These are phyloP conservation scores for Trametes villosa DNA, from an alignment of 768 basidiomycete species.

Conservation along the genomic window DNA sequence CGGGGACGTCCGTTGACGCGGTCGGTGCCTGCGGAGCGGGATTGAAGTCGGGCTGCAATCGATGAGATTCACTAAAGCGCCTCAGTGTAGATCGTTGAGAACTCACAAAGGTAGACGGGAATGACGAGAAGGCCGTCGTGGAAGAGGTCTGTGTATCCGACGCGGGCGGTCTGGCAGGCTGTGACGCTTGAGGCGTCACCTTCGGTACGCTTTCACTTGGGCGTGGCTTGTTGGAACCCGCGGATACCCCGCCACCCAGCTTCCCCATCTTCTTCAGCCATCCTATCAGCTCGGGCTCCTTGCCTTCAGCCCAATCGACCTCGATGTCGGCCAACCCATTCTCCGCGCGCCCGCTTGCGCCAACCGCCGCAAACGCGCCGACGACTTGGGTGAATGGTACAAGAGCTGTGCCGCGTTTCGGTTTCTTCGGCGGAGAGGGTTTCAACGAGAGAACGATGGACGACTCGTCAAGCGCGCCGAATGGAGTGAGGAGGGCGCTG, in stretches of 20 bases:
- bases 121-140: constrained; percentile 59
- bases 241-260: constrained; percentile 9
- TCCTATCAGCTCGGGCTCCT: constrained; percentile 71
- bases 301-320: constrained; percentile 72
- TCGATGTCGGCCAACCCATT: constrained; percentile 65
- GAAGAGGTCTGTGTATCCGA: constrained; percentile 22
- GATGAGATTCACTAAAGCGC: background rate
- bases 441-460: constrained; percentile 73
- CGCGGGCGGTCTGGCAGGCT: background rate
- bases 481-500: constrained; percentile 55
- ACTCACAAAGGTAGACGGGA: constrained; percentile 61
- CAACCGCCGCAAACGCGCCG: constrained; percentile 77
- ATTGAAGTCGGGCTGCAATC: constrained; percentile 26
- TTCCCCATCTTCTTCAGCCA: constrained; percentile 63
- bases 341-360: constrained; percentile 56
- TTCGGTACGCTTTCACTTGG: background rate
- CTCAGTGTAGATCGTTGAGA: background rate
- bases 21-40: constrained; percentile 16
- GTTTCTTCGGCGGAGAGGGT: constrained; percentile 55
- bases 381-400: constrained; percentile 78
- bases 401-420: constrained; percentile 70
- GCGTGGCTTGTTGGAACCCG: background rate
- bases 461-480: constrained; percentile 64
- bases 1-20: constrained; percentile 35
- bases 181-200: background rate